Conservation (phyloP, 1,139 yeast species). For the Zygoascus meyerae region DNA sequence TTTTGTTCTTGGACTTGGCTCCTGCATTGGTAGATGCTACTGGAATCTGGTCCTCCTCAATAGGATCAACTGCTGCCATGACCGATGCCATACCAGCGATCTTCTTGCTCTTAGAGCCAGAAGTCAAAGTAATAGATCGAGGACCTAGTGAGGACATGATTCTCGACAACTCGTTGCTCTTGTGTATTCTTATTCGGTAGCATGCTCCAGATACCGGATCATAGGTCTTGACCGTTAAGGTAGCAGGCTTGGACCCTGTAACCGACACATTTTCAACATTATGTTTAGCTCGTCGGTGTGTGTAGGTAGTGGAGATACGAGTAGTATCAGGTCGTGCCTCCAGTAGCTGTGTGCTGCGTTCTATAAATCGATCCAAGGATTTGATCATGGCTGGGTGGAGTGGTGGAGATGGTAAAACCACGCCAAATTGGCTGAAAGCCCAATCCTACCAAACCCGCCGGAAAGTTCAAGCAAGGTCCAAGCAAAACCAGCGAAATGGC, state of each 20-base stretch:
- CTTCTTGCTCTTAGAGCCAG: constrained; percentile 6
- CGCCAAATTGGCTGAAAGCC: too few relatives aligned
- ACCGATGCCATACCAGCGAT: constrained; percentile 27
- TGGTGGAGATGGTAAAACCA: background rate
- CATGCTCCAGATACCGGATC: constrained; percentile 69
- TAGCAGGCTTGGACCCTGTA: constrained; percentile 31
- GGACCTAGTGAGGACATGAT: constrained; percentile 83
- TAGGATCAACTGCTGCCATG: constrained; percentile 28
- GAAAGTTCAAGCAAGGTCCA: too few relatives aligned
- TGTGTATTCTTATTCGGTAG: constrained; percentile 55
- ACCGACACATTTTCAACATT: constrained; percentile 25
- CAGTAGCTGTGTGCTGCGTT: constrained; percentile 42
- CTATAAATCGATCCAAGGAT: constrained; percentile 47
- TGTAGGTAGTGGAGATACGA: constrained; percentile 39
- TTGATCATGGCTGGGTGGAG: constrained; percentile 31
- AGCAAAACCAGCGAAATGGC: too few relatives aligned
- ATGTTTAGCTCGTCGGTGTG: constrained; percentile 32
- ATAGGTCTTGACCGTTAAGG: constrained; percentile 59
- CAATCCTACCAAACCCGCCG: too few relatives aligned
- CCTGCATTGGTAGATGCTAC: constrained; percentile 11
- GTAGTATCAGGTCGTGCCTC: constrained; percentile 45
- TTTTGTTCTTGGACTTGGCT: constrained; percentile 17
- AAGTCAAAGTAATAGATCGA: constrained; percentile 48
- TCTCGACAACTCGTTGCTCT: constrained; percentile 72
- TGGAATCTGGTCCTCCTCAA: constrained; percentile 15